Evolutionary conservation across 192 early-diverging fungal genomes (phyloP).

Genomic region (Jimgerdemannia flammicorona): DNA sequence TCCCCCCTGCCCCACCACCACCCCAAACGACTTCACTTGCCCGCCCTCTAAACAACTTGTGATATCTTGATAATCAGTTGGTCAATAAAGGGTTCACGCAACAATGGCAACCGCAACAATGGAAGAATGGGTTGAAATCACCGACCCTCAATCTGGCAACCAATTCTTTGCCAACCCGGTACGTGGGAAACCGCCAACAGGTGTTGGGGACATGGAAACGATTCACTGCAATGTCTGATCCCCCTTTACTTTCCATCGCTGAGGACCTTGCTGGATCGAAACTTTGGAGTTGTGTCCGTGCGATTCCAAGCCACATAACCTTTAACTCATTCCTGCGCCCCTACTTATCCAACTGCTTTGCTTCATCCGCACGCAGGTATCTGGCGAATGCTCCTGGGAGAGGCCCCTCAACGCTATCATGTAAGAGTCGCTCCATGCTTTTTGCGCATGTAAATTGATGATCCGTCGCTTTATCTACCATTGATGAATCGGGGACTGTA

Average conservation of each 20-base stretch:
- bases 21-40: not conserved
- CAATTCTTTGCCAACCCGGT: conserved; percentile 70
- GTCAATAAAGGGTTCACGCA: not conserved
- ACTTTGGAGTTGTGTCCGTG: not conserved
- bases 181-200: conserved; percentile 12
- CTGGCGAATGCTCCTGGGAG: conserved; percentile 79
- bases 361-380: conserved; percentile 41
- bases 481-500: too few relatives aligned
- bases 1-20: not conserved
- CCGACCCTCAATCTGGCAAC: conserved; percentile 58
- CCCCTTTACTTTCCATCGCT: too few relatives aligned
- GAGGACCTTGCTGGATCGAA: not conserved
- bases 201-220: not conserved
- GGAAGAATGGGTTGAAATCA: conserved; percentile 64
- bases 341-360: conserved; percentile 3
- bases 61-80: not conserved
- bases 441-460: not conserved
- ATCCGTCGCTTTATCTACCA: not conserved
- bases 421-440: conserved; percentile 43
- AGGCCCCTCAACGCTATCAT: conserved; percentile 56
- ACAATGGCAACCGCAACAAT: not conserved
- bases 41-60: not conserved
- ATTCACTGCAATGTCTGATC: not conserved
- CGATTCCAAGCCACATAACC: not conserved
- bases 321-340: not conserved